Conservation (phyloP, 2,329 filamentous ascomycete genomes). For the Fusarium albidum region DNA sequence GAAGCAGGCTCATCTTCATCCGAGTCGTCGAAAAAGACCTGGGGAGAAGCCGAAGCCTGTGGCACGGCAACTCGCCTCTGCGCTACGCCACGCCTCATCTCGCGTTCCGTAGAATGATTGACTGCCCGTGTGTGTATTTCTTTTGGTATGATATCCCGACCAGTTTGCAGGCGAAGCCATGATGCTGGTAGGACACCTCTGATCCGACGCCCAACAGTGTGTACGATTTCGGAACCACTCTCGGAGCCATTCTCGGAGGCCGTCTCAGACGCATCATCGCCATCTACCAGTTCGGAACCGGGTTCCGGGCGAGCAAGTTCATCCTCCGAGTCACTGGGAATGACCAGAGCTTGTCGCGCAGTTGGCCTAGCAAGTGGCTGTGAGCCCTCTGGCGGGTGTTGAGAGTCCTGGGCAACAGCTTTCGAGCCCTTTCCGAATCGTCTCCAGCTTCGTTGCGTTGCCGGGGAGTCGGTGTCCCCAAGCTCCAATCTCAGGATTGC, state of each 20-base stretch:
- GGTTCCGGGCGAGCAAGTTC: constrained; percentile 21
- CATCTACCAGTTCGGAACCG: constrained; percentile 1
- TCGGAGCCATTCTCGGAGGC: constrained; percentile 49
- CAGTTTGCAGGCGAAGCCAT: constrained; percentile 64
- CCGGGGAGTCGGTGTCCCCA: constrained; percentile 28
- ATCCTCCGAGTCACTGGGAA: constrained; percentile 38
- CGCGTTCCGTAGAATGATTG: constrained; percentile 49
- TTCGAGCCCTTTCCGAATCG: constrained; percentile 18
- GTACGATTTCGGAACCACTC: constrained; percentile 53
- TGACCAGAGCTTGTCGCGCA: constrained; percentile 11
- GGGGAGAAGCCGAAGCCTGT: constrained; percentile 35
- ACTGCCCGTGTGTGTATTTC: constrained; percentile 39
- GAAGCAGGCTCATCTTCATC: constrained; percentile 48
- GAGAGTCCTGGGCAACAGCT: background rate
- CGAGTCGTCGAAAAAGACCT: constrained; percentile 57
- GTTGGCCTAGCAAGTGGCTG: constrained; percentile 6
- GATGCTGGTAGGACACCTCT: constrained; percentile 72
- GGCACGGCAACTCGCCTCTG: constrained; percentile 50
- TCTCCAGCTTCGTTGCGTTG: constrained; percentile 34
- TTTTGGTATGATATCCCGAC: constrained; percentile 43
- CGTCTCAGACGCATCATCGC: constrained; percentile 35
- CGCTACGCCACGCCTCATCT: constrained; percentile 59
- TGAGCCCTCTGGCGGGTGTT: background rate
- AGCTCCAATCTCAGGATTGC: constrained; percentile 26
- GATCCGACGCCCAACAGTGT: constrained; percentile 56